A percentile compares a stretch with the other conserved stretches of the same genome.
phyloP scores from a whole-genome alignment of 2,329 filamentous ascomycete species.

The Eutypella sp. region DNA sequence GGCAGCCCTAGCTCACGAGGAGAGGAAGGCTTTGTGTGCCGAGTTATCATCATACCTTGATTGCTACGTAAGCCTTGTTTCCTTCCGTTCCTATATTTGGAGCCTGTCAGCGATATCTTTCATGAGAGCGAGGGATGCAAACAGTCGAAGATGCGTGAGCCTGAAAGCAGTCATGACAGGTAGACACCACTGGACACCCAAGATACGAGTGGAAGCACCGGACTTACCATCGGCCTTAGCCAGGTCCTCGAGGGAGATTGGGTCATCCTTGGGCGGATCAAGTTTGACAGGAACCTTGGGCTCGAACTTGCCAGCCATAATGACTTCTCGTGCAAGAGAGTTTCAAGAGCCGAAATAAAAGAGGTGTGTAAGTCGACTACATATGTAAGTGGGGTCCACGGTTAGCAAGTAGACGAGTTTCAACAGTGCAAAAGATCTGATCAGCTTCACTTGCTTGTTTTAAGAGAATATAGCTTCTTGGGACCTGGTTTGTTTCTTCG shows the following conservation, averaged over 20 bases:
- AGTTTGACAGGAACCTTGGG: constrained; percentile 74
- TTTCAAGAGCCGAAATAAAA: background rate
- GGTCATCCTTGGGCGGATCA: constrained; percentile 79
- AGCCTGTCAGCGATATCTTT: constrained; percentile 13
- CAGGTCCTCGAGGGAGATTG: constrained; percentile 75
- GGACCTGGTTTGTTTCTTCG: too few species aligned
- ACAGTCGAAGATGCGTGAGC: background rate
- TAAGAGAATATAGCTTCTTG: too few species aligned
- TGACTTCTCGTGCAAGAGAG: background rate
- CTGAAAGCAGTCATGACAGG: background rate
- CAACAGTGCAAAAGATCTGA: too few species aligned
- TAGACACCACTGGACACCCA: background rate
- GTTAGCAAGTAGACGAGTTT: too few species aligned
- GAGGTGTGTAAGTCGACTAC: too few species aligned
- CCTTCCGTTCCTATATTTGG: constrained; percentile 56
- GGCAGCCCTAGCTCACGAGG: too few species aligned
- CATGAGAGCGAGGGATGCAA: background rate
- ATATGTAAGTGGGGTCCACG: too few species aligned
- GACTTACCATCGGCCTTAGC: constrained; percentile 74
- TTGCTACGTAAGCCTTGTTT: constrained; percentile 62
- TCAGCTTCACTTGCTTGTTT: too few species aligned
- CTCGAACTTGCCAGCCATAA: constrained; percentile 65
- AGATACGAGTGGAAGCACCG: background rate
- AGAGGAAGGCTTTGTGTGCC: too few species aligned
- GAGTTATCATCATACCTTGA: constrained; percentile 57